phyloP scores from a whole-genome alignment of 805 yeast genomes.

The Ogataea polymorpha region DNA sequence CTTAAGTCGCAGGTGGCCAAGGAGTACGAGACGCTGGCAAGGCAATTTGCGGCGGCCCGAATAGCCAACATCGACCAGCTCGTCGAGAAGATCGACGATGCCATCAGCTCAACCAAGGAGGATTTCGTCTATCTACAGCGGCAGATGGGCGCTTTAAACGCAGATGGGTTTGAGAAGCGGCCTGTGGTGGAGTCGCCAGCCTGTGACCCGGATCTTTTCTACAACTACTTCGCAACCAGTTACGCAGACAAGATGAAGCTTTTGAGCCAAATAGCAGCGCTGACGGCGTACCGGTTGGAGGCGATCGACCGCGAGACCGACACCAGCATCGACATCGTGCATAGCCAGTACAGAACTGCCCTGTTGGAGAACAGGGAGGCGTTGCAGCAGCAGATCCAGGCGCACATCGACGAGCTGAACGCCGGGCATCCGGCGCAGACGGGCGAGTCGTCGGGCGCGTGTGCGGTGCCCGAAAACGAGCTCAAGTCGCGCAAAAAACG shows the following conservation, averaged over 20 bases:
- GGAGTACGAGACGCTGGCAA: conserved; percentile 32
- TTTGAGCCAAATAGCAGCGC: conserved; percentile 11
- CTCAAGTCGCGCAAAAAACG: conserved; percentile 9
- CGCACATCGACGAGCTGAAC: conserved; percentile 17
- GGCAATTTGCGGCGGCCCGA: conserved; percentile 30
- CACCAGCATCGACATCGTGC: conserved; percentile 8
- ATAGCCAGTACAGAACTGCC: conserved; percentile 13
- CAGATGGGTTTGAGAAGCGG: conserved; percentile 4
- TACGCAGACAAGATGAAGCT: conserved; percentile 11
- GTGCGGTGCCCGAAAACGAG: conserved; percentile 5
- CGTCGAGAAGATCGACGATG: conserved; percentile 31
- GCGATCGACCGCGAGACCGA: conserved; percentile 11
- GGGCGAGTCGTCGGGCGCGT: not conserved
- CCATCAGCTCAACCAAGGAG: conserved; percentile 23
- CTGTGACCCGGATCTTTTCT: conserved; percentile 13
- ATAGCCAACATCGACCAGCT: conserved; percentile 32
- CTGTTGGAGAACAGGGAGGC: conserved; percentile 23
- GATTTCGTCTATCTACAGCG: conserved; percentile 19
- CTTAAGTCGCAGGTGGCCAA: conserved; percentile 24
- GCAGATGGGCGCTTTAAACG: conserved; percentile 13
- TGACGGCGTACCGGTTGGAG: conserved; percentile 15
- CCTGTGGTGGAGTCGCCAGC: conserved; percentile 9
- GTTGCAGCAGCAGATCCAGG: conserved; percentile 12
- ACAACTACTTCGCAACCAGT: conserved; percentile 14
- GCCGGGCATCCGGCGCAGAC: conserved; percentile 9